Percentiles rank a stretch among this genome's conserved stretches.
These are phyloP conservation scores for Boletus coccyginus DNA, from an alignment of 768 basidiomycete species.

Conservation along the genomic window DNA sequence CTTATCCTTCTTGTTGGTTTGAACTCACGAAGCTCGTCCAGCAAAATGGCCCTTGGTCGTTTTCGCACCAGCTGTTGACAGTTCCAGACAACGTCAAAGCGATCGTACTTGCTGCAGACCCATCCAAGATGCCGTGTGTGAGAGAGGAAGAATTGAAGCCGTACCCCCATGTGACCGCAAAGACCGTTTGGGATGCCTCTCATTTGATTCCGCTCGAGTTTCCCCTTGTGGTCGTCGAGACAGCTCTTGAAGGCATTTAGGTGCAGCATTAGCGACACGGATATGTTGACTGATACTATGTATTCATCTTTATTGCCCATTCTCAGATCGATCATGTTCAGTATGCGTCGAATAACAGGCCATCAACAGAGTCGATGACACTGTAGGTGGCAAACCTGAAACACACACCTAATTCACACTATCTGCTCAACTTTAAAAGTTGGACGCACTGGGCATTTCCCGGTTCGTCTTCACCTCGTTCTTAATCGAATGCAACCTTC, in stretches of 20 bases:
- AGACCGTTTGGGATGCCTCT: slow-evolving; percentile 7
- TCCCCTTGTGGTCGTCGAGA: slow-evolving; percentile 12
- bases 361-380: too few species aligned
- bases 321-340: too few species aligned
- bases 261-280: not conserved
- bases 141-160: slow-evolving; percentile 1
- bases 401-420: too few species aligned
- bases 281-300: too few species aligned
- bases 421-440: too few species aligned
- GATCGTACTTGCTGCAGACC: slow-evolving; percentile 13
- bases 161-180: slow-evolving; percentile 3
- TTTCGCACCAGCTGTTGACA: slow-evolving; percentile 1
- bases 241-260: slow-evolving; percentile 3
- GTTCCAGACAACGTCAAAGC: not conserved
- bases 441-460: too few species aligned
- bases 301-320: too few species aligned
- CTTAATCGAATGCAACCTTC: too few species aligned
- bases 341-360: too few species aligned
- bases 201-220: slow-evolving; percentile 16
- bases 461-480: too few species aligned
- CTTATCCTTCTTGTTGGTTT: not conserved
- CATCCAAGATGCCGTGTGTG: not conserved
- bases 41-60: slow-evolving; percentile 27
- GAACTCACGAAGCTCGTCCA: not conserved
- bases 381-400: too few species aligned